A percentile compares a stretch with the other conserved stretches of the same genome.
phyloP scores from a whole-genome alignment of 768 basidiomycete genomes.

The Tylopilus sp. region DNA sequence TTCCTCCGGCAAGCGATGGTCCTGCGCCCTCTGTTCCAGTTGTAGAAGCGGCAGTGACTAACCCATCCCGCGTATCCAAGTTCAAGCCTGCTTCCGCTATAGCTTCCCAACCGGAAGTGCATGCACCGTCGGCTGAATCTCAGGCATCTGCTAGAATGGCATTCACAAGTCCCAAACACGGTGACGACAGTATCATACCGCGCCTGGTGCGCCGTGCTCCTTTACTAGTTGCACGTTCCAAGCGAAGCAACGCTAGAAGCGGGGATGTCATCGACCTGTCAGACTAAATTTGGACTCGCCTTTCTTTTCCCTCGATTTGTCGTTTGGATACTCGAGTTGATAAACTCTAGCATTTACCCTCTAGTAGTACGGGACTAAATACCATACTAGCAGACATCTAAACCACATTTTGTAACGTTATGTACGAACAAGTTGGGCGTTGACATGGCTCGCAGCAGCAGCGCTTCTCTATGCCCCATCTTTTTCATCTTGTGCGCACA shows the following conservation, averaged over 20 bases:
- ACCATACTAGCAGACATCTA: too few relatives aligned
- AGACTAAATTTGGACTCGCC: constrained; percentile 4
- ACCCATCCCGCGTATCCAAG: constrained; percentile 10
- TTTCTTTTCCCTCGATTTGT: background rate
- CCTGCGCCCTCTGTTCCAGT: background rate
- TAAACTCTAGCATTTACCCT: too few relatives aligned
- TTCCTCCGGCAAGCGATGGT: background rate
- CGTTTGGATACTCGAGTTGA: background rate
- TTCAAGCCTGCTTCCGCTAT: constrained; percentile 16
- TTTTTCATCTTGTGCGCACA: too few relatives aligned
- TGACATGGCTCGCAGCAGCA: too few relatives aligned
- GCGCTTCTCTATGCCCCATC: too few relatives aligned
- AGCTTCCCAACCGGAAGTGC: background rate
- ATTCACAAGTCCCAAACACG: background rate
- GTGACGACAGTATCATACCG: background rate
- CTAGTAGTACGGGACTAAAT: too few relatives aligned
- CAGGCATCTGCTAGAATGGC: background rate
- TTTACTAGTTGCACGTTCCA: constrained; percentile 24
- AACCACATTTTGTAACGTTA: too few relatives aligned
- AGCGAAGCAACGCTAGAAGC: constrained; percentile 2
- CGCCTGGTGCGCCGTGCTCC: constrained; percentile 5
- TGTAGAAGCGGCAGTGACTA: background rate
- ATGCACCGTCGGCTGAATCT: background rate
- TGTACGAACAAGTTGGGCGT: too few relatives aligned
- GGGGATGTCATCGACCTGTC: constrained; percentile 41